These are phyloP conservation scores for Solanum lignicaule DNA, from an alignment of 257 asterid genomes.

Conservation along the genomic window DNA sequence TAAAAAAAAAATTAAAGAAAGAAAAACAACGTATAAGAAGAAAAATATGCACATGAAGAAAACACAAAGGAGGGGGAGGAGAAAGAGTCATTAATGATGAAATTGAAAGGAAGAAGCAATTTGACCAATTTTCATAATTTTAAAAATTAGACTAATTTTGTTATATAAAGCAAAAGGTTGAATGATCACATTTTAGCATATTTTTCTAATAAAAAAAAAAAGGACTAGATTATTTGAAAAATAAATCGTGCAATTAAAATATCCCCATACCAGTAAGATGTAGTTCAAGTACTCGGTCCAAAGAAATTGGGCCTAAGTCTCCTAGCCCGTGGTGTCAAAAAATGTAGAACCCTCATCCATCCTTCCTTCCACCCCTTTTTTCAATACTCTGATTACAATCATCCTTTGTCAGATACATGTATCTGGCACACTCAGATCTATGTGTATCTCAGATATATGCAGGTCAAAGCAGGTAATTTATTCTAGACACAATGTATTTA, in stretches of 20 bases:
- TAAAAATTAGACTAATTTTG: too few relatives aligned
- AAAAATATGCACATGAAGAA: neutral
- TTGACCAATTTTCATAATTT: neutral
- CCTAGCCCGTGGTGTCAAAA: neutral
- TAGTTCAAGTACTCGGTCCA: neutral
- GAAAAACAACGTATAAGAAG: neutral
- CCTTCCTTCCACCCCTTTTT: neutral
- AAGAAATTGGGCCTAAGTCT: neutral
- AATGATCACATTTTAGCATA: neutral
- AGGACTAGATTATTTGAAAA: neutral
- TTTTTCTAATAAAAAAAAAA: neutral
- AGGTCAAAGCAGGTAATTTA: neutral
- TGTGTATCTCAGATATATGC: neutral
- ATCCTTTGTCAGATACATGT: too few relatives aligned
- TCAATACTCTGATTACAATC: neutral
- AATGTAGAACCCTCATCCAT: neutral
- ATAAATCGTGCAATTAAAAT: neutral
- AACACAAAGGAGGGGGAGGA: neutral
- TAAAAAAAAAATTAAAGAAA: too few relatives aligned
- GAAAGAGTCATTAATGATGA: neutral
- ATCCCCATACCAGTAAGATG: neutral
- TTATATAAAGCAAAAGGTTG: neutral
- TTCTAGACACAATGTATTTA: too few relatives aligned
- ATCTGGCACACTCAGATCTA: too few relatives aligned
- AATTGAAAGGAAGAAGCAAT: neutral